Percentiles rank a stretch among this genome's conserved stretches.
Evolutionary conservation across 371 early-diverging fungal species (phyloP).

Genomic region (Mortierella sp.): DNA sequence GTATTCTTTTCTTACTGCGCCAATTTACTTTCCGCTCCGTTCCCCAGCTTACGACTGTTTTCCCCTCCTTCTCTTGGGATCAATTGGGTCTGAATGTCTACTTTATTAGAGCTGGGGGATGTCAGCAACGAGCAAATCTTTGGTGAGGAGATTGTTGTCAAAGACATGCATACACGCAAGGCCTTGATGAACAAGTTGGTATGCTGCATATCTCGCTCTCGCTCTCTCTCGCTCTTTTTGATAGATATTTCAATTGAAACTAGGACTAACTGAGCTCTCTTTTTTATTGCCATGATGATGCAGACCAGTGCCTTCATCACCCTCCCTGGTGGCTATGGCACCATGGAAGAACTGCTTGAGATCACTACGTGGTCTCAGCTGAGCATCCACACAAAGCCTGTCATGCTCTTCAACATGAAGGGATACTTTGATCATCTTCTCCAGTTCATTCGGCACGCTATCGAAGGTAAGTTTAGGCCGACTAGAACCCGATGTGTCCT

Average conservation of each 20-base stretch:
- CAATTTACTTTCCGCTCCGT: too few relatives aligned
- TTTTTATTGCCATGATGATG: conserved; percentile 4
- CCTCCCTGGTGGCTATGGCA: conserved; percentile 89
- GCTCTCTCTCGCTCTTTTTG: neutral
- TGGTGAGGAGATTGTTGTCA: conserved; percentile 73
- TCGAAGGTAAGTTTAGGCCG: conserved; percentile 54
- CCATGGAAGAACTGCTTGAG: conserved; percentile 89
- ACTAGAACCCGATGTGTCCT: too few relatives aligned
- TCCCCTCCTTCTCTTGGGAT: neutral
- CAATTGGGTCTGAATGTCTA: neutral
- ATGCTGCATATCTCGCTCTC: conserved; percentile 1
- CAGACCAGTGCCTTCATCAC: conserved; percentile 81
- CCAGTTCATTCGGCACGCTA: conserved; percentile 68
- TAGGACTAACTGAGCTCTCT: neutral
- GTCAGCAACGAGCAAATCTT: conserved; percentile 51
- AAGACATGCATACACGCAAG: conserved; percentile 90
- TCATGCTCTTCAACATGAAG: conserved; percentile 79
- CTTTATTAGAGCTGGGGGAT: conserved; percentile 11
- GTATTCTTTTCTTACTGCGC: too few relatives aligned
- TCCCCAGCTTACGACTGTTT: too few relatives aligned
- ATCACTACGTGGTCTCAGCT: conserved; percentile 87
- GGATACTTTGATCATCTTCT: conserved; percentile 77
- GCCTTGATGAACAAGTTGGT: conserved; percentile 74
- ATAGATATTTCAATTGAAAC: neutral
- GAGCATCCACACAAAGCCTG: conserved; percentile 79